A percentile compares a stretch with the other conserved stretches of the same genome.
Evolutionary conservation across 2,329 filamentous ascomycete genomes (phyloP).

Genomic region (Didymella segeticola): DNA sequence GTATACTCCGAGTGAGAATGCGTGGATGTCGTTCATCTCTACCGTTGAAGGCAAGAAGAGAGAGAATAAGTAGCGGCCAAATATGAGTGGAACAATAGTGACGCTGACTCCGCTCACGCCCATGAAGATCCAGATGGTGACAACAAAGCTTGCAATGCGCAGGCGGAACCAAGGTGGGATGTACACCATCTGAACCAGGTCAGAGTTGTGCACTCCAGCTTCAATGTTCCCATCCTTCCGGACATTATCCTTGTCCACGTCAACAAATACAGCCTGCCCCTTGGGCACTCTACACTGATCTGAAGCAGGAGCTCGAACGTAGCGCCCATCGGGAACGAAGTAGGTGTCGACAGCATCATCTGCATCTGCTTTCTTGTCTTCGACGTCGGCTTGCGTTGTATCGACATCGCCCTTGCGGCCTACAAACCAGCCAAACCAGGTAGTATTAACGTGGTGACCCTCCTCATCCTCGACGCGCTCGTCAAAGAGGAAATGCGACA

Average conservation of each 20-base stretch:
- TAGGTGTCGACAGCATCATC: conserved; percentile 52
- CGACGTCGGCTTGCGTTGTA: conserved; percentile 41
- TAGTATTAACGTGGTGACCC: conserved; percentile 67
- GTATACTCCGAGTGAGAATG: conserved; percentile 90
- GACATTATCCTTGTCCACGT: conserved; percentile 72
- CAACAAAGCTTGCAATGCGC: conserved; percentile 83
- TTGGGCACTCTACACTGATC: conserved; percentile 95
- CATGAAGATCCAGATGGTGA: conserved; percentile 92
- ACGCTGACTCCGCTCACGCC: conserved; percentile 83
- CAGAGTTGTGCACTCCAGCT: conserved; percentile 48
- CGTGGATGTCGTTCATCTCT: conserved; percentile 92
- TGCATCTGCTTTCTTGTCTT: conserved; percentile 36
- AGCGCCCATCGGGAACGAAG: conserved; percentile 76
- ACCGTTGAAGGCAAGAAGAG: conserved; percentile 68
- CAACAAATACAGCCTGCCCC: conserved; percentile 78
- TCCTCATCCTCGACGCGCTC: conserved; percentile 84
- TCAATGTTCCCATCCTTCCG: conserved; percentile 64
- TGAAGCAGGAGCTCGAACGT: conserved; percentile 90
- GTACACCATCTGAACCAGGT: conserved; percentile 62
- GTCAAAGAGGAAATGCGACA: conserved; percentile 93
- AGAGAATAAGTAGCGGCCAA: conserved; percentile 81
- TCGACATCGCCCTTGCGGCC: conserved; percentile 51
- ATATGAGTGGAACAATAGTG: conserved; percentile 84
- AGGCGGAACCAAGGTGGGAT: conserved; percentile 85
- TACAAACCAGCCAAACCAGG: conserved; percentile 65